Percentiles rank a stretch among this genome's conserved stretches.
phyloP scores from a whole-genome alignment of 148 eudicot species.

The Camellia granthamiana region DNA sequence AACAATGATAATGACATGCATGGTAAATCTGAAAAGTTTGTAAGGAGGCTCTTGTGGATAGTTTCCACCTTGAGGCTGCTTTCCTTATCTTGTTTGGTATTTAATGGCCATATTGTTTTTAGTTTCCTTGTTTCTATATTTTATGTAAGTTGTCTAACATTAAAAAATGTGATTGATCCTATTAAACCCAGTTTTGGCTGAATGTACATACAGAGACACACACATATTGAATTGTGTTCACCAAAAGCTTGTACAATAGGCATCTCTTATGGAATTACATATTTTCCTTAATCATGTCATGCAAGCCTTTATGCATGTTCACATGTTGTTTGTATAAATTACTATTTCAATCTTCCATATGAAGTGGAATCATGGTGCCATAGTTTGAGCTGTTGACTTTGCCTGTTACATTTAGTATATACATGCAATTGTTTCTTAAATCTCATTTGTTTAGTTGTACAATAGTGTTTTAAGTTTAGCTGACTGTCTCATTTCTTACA shows the following conservation, averaged over 20 bases:
- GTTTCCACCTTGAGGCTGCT: neutral
- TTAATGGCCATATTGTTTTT: neutral
- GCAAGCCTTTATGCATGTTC: neutral
- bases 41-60: neutral
- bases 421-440: neutral
- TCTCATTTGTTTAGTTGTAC: neutral
- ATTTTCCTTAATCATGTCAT: neutral
- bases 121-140: neutral
- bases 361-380: neutral
- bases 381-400: neutral
- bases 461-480: neutral
- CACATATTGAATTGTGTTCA: neutral
- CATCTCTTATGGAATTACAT: neutral
- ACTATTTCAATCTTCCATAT: neutral
- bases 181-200: neutral
- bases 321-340: no score
- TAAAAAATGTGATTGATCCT: neutral
- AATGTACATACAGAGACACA: neutral
- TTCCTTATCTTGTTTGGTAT: neutral
- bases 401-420: neutral
- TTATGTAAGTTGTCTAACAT: neutral
- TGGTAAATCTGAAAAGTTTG: neutral
- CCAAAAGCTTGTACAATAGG: neutral
- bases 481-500: constrained; percentile 32
- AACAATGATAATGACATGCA: neutral